Conservation (phyloP, 2,329 filamentous ascomycete species). For the Verticillium zaregamsianum region DNA sequence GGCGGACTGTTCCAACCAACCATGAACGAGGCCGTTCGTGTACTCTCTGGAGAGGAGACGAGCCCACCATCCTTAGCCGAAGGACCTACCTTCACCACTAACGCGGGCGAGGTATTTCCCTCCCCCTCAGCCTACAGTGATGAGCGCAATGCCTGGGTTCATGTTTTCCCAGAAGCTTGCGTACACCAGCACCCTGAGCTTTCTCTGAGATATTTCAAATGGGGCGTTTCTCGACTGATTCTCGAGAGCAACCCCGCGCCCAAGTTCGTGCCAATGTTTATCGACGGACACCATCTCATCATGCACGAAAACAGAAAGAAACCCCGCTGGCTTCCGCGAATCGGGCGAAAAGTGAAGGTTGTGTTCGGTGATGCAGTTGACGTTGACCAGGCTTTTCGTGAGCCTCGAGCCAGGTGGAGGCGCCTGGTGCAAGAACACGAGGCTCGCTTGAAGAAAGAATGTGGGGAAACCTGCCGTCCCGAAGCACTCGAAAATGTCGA, state of each 20-base stretch:
- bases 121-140: conserved; percentile 68
- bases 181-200: conserved; percentile 81
- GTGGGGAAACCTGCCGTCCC: conserved; percentile 51
- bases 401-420: conserved; percentile 71
- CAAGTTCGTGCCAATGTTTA: conserved; percentile 88
- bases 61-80: conserved; percentile 1
- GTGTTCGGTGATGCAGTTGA: conserved; percentile 78
- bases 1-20: conserved; percentile 91
- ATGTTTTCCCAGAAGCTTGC: conserved; percentile 93
- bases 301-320: conserved; percentile 82
- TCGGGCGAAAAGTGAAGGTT: conserved; percentile 65
- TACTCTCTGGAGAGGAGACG: conserved; percentile 58
- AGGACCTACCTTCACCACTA: conserved; percentile 39
- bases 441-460: conserved; percentile 21
- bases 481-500: conserved; percentile 62
- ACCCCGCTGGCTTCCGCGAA: conserved; percentile 75
- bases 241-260: conserved; percentile 85
- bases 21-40: conserved; percentile 76
- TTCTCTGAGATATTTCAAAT: conserved; percentile 95
- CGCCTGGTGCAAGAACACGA: conserved; percentile 50
- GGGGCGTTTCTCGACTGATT: conserved; percentile 88
- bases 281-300: conserved; percentile 81
- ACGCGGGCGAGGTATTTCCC: conserved; percentile 59
- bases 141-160: conserved; percentile 78
- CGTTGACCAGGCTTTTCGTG: conserved; percentile 70